These are phyloP conservation scores for Plectosphaerella plurivora DNA, from an alignment of 2,329 filamentous ascomycete genomes.

Conservation along the genomic window DNA sequence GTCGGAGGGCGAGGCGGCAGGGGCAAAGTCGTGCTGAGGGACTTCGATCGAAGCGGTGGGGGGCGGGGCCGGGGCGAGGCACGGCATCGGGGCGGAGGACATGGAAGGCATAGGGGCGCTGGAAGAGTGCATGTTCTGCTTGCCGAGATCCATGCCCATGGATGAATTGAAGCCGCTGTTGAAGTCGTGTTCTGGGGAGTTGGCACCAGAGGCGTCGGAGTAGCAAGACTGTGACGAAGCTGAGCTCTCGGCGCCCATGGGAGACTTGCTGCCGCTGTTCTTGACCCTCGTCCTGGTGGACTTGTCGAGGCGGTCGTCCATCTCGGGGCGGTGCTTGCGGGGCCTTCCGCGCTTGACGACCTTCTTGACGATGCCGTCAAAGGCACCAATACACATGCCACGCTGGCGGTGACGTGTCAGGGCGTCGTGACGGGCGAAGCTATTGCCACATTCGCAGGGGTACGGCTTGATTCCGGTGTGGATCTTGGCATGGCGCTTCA, in stretches of 20 bases:
- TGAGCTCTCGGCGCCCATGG: constrained; percentile 30
- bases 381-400: constrained; percentile 93
- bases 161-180: constrained; percentile 29
- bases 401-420: constrained; percentile 90
- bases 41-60: constrained; percentile 18
- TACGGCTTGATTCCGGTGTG: constrained; percentile 96
- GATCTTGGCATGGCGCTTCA: constrained; percentile 87
- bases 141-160: constrained; percentile 34
- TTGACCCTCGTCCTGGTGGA: constrained; percentile 50
- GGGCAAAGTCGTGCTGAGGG: constrained; percentile 7
- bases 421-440: constrained; percentile 91
- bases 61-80: constrained; percentile 10
- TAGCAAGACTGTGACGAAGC: constrained; percentile 49
- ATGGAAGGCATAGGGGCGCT: constrained; percentile 20
- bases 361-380: constrained; percentile 68
- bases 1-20: constrained; percentile 30
- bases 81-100: constrained; percentile 40
- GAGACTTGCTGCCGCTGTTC: constrained; percentile 40
- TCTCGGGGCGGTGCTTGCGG: constrained; percentile 55
- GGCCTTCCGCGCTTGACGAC: constrained; percentile 60
- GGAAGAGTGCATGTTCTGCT: constrained; percentile 11
- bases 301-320: constrained; percentile 53
- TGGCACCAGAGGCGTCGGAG: constrained; percentile 51
- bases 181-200: constrained; percentile 47
- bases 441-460: constrained; percentile 89